A percentile compares a stretch with the other conserved stretches of the same genome.
Conservation (phyloP, 73 alveolate genomes). For the Stentor roeselii region DNA sequence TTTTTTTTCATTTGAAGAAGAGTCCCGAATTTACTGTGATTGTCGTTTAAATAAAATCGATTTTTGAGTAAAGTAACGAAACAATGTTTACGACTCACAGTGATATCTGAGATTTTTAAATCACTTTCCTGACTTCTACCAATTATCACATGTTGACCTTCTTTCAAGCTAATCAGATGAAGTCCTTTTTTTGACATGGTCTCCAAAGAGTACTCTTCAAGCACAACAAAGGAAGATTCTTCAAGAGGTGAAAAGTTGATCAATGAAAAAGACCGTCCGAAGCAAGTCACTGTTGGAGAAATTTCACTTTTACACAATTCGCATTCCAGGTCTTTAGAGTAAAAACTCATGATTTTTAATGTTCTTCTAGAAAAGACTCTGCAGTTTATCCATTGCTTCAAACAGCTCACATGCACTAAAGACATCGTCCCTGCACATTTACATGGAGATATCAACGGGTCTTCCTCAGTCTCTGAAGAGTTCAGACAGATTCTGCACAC, state of each 20-base stretch:
- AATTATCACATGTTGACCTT: slow-evolving; percentile 15
- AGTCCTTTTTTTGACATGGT: not conserved
- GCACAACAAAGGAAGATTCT: slow-evolving; percentile 26
- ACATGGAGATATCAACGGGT: slow-evolving; percentile 85
- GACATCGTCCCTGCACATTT: slow-evolving; percentile 86
- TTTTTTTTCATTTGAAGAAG: slow-evolving; percentile 36
- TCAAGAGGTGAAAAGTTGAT: slow-evolving; percentile 11
- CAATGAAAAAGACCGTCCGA: not conserved
- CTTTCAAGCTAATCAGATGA: not conserved
- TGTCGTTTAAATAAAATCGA: slow-evolving; percentile 43
- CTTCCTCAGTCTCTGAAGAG: slow-evolving; percentile 62
- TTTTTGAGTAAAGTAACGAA: slow-evolving; percentile 30
- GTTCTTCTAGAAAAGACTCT: slow-evolving; percentile 32
- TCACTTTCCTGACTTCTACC: slow-evolving; percentile 65
- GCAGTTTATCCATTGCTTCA: slow-evolving; percentile 79
- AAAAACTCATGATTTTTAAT: not conserved
- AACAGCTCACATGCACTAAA: slow-evolving; percentile 76
- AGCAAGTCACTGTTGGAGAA: slow-evolving; percentile 19
- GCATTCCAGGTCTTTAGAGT: slow-evolving; percentile 30
- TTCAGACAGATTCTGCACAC: slow-evolving; percentile 79
- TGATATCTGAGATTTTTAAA: slow-evolving; percentile 44
- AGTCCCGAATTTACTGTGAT: slow-evolving; percentile 47
- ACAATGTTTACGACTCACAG: slow-evolving; percentile 42
- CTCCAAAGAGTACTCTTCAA: slow-evolving; percentile 24
- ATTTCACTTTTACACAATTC: slow-evolving; percentile 32